These are phyloP conservation scores for Sideroxylon spinosum DNA, from an alignment of 179 eudicot species.

Conservation along the genomic window DNA sequence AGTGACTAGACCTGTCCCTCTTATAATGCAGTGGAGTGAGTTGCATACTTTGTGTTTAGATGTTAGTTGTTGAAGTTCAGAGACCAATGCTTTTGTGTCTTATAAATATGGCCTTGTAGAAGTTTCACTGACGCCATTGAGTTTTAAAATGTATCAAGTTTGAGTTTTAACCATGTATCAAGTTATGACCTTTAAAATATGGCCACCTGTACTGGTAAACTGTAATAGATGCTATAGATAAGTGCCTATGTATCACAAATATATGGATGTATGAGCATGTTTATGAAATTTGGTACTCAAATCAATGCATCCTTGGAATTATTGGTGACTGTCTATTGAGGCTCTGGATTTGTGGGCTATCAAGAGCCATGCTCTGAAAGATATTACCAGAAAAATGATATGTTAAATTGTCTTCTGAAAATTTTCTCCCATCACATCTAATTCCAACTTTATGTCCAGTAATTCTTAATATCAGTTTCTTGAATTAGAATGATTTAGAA, in stretches of 20 bases:
- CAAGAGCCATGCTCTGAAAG: not conserved
- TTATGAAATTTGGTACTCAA: not conserved
- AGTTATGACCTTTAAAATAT: not conserved
- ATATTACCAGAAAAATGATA: not conserved
- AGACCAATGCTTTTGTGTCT: no score
- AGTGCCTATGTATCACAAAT: not conserved
- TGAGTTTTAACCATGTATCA: not conserved
- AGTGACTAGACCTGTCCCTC: not conserved
- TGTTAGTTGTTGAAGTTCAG: not conserved
- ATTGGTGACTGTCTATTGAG: not conserved
- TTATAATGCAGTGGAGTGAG: not conserved
- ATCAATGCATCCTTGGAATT: not conserved
- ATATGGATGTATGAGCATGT: not conserved
- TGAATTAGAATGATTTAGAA: not conserved
- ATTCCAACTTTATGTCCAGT: not conserved
- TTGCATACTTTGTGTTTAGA: not conserved
- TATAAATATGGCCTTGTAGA: not conserved
- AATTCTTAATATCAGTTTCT: not conserved
- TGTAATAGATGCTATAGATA: not conserved
- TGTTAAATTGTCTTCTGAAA: not conserved
- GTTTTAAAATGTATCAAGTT: no score
- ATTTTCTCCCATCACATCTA: not conserved
- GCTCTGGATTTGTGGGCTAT: not conserved
- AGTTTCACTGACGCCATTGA: not conserved
- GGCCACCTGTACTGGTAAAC: not conserved